Conservation (phyloP, 2,329 filamentous ascomycete genomes). For the Colletotrichum sp. region DNA sequence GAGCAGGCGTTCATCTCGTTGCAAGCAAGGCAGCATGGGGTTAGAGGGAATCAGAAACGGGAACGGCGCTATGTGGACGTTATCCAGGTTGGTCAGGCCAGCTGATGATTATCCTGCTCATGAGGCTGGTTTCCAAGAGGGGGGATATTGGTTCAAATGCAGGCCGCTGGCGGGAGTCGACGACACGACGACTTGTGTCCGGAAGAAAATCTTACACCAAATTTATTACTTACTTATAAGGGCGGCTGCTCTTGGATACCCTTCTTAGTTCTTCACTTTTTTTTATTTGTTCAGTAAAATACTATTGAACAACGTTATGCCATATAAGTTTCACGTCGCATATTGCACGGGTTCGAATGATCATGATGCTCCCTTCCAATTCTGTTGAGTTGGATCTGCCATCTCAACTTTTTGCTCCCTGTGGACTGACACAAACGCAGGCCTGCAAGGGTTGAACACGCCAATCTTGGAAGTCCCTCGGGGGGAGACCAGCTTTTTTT, state of each 20-base stretch:
- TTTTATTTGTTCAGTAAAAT: not conserved
- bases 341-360: not conserved
- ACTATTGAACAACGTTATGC: not conserved
- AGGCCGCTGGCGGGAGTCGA: not conserved
- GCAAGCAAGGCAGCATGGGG: not conserved
- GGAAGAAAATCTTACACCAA: conserved; percentile 8
- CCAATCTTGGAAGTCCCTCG: not conserved
- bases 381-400: conserved; percentile 17
- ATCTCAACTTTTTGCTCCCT: conserved; percentile 21
- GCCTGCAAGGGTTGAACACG: conserved; percentile 8
- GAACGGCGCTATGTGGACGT: not conserved
- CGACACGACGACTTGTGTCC: conserved; percentile 3
- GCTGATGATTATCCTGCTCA: conserved; percentile 1
- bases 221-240: not conserved
- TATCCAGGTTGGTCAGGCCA: not conserved
- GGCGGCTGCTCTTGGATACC: conserved; percentile 17
- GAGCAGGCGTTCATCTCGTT: not conserved
- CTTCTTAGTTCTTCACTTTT: not conserved
- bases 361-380: not conserved
- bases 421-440: not conserved
- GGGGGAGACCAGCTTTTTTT: not conserved
- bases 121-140: conserved; percentile 1
- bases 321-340: not conserved
- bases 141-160: not conserved
- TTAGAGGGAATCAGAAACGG: not conserved